Base-by-base conservation (phyloP, 2,329 filamentous ascomycete species). In the Cladosporium austrohemisphaericum region DNA sequence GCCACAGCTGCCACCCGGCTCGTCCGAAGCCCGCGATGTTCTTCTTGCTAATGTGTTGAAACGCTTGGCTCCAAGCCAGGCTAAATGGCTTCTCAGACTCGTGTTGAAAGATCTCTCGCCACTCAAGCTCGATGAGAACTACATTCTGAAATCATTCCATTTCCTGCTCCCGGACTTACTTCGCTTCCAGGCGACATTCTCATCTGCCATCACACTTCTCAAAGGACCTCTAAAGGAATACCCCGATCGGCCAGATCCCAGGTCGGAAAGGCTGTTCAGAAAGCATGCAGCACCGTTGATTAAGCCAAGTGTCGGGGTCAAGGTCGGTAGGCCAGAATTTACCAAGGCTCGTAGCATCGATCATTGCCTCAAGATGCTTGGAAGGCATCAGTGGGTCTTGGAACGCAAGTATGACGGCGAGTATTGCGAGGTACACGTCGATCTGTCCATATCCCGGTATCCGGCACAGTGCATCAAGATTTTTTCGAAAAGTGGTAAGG, bases 401-500 rank as follows among this genome's bases (percentile, higher is more conserved):
- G 88, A 95, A 65, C 76, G 83, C 44, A 95, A 95, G 63, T 81
- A 94, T 53, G 89, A 95, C 59, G 89, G 10, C 7, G 90, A 95
- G 66, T 95, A 93, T 57, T 94, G 88, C 58, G 90, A 95, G 65
- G 81, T 95, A 23, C 90, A 95, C 60, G 72, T 95, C 31, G 82
- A 94, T 60, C 70, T 87, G 5, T 71, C 71, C 7, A 80, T 78
- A 41, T 70, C 70, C 11, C 11, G 37, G 5, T 38, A 55, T 19
- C 56, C 55, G 5, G 38, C 63, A 51, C 62, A 76, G 1, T 78
- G 75, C 40, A 81, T 95, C 22, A 84, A 85, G 55, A 92, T 95
- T 23, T 95, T 93, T 63, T 94, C 89, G 8, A 96, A 95, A 64
- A 93, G 88, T 60, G 88, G 90, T 51, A 94, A 93, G 63, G 88